Conservation (phyloP, 2,329 filamentous ascomycete species). For the Aureobasidium sp. region DNA sequence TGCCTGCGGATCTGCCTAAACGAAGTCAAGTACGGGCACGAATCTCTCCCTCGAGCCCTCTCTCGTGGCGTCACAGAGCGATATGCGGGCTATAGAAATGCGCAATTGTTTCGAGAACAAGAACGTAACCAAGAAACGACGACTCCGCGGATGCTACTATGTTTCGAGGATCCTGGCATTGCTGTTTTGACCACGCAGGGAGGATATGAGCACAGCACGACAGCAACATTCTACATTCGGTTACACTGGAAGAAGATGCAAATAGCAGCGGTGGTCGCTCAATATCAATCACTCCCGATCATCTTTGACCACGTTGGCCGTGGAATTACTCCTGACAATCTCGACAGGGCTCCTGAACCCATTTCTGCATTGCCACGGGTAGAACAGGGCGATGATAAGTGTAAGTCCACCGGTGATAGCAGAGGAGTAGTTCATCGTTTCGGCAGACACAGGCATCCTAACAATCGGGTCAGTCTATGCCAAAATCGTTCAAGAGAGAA, state of each 20-base stretch:
- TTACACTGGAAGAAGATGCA: no score
- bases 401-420: conserved; percentile 32
- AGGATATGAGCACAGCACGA: no score
- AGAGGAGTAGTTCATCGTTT: conserved; percentile 36
- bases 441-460: conserved; percentile 23
- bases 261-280: no score
- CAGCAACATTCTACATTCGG: no score
- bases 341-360: conserved; percentile 29
- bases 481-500: neutral
- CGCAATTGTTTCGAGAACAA: neutral
- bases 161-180: no score
- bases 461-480: neutral
- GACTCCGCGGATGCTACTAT: neutral
- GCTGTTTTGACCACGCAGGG: no score
- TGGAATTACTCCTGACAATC: neutral
- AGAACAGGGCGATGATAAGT: conserved; percentile 30
- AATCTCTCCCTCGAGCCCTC: neutral
- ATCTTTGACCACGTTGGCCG: neutral
- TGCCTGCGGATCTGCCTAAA: neutral
- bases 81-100: neutral
- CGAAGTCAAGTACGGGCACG: neutral
- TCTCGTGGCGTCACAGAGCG: neutral
- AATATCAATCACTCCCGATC: neutral
- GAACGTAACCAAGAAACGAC: neutral
- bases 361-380: conserved; percentile 20